Evolutionary conservation across 2,329 filamentous ascomycete species (phyloP), one percentile per base, ranked within the genome.

Genomic region (Sporothrix dimorphospora): DNA sequence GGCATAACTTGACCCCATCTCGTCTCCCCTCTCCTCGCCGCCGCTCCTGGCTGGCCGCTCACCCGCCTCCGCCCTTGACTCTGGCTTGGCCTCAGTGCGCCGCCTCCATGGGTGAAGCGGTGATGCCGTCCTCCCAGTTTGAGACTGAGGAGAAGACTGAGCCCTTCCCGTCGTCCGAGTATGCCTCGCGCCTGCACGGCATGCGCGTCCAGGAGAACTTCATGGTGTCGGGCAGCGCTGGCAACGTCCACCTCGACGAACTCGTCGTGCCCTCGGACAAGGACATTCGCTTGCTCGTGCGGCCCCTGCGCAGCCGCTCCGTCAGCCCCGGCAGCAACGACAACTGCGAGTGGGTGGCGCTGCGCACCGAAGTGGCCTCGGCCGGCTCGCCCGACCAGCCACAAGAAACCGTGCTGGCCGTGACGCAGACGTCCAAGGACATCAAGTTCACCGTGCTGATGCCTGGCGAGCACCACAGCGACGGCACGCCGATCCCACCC

Each of bases 401-500:
- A n/a, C 82, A 84, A 74, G 85, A 88, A 78, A 86, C 84, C 77
- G 87, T 89, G 65, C 79, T 89, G 34, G 87, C 87, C 47, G 87
- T 89, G 77, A 88, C 86, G 75, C 87, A 89, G 81, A 89, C 87
- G 5, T 82, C 84, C 73, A 84, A 84, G 76, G 87, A 89, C 78
- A 88, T 88, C 82, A 89, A 88, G 74, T 89, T 89, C 76, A 86
- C 85, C 51, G 86, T 89, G 73, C 82, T 84, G 67, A 87, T 89
- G 72, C 87, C 87, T 4, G 82, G 83, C 19, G 83, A 85, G 71
- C 81, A 53, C 68, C 79, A 81, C 53, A 81, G 84, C 72, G 79
- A 79, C 57, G 81, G 82, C 59, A 80, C 79, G 9, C 78, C 81
- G 8, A 80, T 84, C 19, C 85, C 86, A 19, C 83, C 85, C 4